A percentile compares a stretch with the other conserved stretches of the same genome.
Evolutionary conservation across 495 filamentous ascomycete species (phyloP).

Genomic region (Diplogelasinospora grovesii): DNA sequence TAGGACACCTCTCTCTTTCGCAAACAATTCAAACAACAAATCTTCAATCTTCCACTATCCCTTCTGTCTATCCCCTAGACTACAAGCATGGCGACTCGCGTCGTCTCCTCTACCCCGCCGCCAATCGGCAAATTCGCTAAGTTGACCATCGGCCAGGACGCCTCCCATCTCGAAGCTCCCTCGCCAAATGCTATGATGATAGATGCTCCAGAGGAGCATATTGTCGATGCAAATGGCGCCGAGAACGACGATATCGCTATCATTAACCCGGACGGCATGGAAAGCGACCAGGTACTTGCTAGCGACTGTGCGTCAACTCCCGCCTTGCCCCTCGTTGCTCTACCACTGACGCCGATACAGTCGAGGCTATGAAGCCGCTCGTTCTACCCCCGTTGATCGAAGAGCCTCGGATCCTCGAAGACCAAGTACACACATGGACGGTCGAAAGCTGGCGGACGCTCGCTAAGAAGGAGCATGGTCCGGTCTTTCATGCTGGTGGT

Average conservation of each 20-base stretch:
- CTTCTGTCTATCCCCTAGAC: neutral
- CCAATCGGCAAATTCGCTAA: constrained; percentile 21
- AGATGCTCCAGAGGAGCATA: constrained; percentile 63
- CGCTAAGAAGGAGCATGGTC: constrained; percentile 75
- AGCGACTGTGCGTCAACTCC: constrained; percentile 59
- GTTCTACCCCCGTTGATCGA: constrained; percentile 58
- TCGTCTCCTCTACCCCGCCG: constrained; percentile 15
- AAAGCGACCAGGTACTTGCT: constrained; percentile 40
- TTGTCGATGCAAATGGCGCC: constrained; percentile 50
- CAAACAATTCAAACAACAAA: no score
- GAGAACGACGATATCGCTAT: constrained; percentile 81
- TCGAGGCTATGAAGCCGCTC: constrained; percentile 74
- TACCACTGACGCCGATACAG: constrained; percentile 41
- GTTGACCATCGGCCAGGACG: constrained; percentile 25
- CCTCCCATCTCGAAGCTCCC: constrained; percentile 28
- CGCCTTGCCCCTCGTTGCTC: neutral
- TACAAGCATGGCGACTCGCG: constrained; percentile 7
- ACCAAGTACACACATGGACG: constrained; percentile 73
- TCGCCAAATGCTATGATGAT: constrained; percentile 60
- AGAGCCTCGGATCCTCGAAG: constrained; percentile 67
- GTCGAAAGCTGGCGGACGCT: constrained; percentile 73
- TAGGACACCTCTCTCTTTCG: no score
- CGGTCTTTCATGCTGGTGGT: constrained; percentile 77
- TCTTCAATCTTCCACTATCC: neutral
- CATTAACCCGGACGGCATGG: constrained; percentile 60